Conservation (phyloP, 208 protist genomes). For the Blechomonas ayalai region DNA sequence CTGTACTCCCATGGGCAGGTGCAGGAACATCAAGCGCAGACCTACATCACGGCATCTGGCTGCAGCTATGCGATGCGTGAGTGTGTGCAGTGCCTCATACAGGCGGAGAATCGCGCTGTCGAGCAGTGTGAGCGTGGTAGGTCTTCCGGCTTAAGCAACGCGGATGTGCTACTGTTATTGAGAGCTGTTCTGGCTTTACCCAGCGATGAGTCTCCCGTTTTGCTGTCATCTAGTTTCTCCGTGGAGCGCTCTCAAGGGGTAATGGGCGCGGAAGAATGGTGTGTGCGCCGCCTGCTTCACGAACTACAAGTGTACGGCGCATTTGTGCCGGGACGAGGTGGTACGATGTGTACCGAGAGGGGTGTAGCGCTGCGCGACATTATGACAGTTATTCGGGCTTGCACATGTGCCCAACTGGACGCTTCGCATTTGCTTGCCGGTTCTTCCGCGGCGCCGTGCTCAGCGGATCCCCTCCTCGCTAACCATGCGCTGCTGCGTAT, state of each 20-base stretch:
- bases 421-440: constrained; percentile 1
- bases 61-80: too few species aligned
- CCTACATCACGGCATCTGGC: too few species aligned
- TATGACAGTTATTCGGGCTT: constrained; percentile 15
- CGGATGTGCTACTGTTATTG: constrained; percentile 14
- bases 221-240: neutral
- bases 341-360: neutral
- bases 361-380: constrained; percentile 6
- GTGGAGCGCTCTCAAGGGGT: neutral
- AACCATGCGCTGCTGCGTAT: constrained; percentile 28
- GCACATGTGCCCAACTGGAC: constrained; percentile 1
- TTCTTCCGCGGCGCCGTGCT: neutral
- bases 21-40: too few species aligned
- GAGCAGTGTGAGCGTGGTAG: too few species aligned
- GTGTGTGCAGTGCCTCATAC: too few species aligned
- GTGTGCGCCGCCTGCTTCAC: constrained; percentile 31
- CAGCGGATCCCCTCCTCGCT: constrained; percentile 2
- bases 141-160: too few species aligned
- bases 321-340: constrained; percentile 14
- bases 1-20: too few species aligned
- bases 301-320: constrained; percentile 6
- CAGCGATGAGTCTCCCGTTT: constrained; percentile 13
- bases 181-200: constrained; percentile 10
- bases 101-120: too few species aligned
- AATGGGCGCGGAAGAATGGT: constrained; percentile 42